phyloP scores from a whole-genome alignment of 1,284 basidiomycete genomes.

The Fomitopsis pinicola region DNA sequence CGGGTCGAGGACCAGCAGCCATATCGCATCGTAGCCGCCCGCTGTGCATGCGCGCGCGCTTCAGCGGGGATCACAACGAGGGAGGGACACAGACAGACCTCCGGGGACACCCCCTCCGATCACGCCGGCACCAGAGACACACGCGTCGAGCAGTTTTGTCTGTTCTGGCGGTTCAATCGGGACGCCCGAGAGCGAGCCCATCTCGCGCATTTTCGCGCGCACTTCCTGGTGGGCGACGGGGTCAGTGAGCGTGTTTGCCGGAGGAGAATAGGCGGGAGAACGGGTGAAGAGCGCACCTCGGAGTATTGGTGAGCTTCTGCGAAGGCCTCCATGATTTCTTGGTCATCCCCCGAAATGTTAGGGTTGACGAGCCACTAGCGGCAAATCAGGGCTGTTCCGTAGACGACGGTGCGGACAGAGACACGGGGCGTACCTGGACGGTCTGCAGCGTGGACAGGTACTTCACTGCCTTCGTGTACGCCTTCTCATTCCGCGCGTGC shows the following conservation, averaged over 20 bases:
- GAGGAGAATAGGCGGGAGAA: not conserved
- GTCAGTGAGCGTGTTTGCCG: not conserved
- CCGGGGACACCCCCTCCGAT: conserved; percentile 96
- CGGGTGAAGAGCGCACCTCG: conserved; percentile 38
- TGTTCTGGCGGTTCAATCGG: conserved; percentile 93
- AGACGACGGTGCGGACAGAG: not conserved
- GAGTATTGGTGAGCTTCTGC: conserved; percentile 50
- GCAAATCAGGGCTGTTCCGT: not conserved
- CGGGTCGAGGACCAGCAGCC: conserved; percentile 81
- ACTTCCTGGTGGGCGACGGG: conserved; percentile 47
- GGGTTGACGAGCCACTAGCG: conserved; percentile 54
- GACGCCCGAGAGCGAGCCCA: conserved; percentile 79
- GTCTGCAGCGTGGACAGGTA: conserved; percentile 55
- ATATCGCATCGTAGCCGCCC: conserved; percentile 96
- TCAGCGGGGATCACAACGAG: not conserved
- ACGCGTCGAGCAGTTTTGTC: conserved; percentile 82
- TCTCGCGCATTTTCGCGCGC: conserved; percentile 79
- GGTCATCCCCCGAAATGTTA: conserved; percentile 38
- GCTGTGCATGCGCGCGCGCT: conserved; percentile 43
- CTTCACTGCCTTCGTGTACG: conserved; percentile 54
- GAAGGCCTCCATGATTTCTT: conserved; percentile 48
- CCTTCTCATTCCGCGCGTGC: conserved; percentile 38
- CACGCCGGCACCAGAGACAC: conserved; percentile 75
- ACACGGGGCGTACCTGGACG: conserved; percentile 43
- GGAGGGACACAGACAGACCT: conserved; percentile 40